Conservation (phyloP, 2,329 filamentous ascomycete species). For the Trichophyton verrucosum region DNA sequence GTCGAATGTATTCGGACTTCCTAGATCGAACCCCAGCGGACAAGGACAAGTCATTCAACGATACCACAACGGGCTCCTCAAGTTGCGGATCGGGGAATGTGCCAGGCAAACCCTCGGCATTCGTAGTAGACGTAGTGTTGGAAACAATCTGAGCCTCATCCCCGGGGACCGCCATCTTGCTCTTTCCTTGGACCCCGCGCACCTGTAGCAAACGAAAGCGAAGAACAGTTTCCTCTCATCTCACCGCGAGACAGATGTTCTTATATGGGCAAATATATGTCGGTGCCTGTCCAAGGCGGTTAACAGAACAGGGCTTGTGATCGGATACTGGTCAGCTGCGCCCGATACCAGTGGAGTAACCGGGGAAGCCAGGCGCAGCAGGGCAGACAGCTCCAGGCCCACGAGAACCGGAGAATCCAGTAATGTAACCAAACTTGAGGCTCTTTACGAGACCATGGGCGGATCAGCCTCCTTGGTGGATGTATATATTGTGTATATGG, state of each 20-base stretch:
- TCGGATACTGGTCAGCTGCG: neutral
- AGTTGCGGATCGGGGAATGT: conserved; percentile 32
- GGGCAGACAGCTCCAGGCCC: neutral
- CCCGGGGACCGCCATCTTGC: neutral
- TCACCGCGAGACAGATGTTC: neutral
- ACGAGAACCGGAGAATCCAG: no score
- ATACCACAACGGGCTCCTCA: conserved; percentile 8
- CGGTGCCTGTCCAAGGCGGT: no score
- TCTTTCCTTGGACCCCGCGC: neutral
- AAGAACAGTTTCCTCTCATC: neutral
- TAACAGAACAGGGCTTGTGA: neutral
- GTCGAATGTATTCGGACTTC: conserved; percentile 64
- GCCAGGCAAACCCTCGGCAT: conserved; percentile 34
- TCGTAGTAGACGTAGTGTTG: neutral
- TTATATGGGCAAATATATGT: neutral
- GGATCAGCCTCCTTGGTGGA: no score
- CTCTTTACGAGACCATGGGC: no score
- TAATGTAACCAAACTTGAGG: no score
- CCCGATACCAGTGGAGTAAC: neutral
- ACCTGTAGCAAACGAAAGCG: neutral
- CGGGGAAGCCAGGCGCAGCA: neutral
- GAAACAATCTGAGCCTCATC: neutral
- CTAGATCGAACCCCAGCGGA: conserved; percentile 55
- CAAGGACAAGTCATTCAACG: conserved; percentile 30
- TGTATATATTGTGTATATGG: no score